phyloP scores from a whole-genome alignment of 2,329 filamentous ascomycete genomes.

The Colletotrichum lindemuthianum region DNA sequence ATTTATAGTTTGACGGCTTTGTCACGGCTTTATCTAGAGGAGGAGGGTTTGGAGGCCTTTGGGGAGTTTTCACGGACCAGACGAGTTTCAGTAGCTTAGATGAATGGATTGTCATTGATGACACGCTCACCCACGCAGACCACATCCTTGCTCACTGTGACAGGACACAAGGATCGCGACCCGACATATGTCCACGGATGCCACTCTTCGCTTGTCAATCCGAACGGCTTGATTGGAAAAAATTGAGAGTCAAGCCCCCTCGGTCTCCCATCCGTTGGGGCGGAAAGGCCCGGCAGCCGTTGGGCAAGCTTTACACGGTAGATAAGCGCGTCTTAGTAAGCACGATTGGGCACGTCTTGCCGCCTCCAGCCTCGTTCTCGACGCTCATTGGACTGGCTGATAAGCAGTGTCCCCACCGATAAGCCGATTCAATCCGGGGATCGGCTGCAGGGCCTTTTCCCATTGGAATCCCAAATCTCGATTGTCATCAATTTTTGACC shows the following conservation, averaged over 20 bases:
- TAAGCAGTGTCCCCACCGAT: not conserved
- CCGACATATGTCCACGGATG: no score
- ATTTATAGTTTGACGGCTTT: conserved; percentile 19
- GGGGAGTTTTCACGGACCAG: conserved; percentile 12
- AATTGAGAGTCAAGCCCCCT: not conserved
- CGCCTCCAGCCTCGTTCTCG: not conserved
- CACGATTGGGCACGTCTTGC: not conserved
- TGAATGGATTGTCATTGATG: conserved; percentile 23
- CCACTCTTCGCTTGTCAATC: conserved; percentile 11
- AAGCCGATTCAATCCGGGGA: conserved; percentile 37
- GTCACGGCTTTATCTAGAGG: conserved; percentile 19
- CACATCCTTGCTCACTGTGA: not conserved
- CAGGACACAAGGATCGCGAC: not conserved
- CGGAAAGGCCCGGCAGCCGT: conserved; percentile 29
- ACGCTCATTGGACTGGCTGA: not conserved
- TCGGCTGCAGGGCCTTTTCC: conserved; percentile 31
- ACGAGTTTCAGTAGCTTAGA: conserved; percentile 16
- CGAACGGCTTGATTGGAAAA: conserved; percentile 24
- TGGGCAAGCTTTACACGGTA: conserved; percentile 6
- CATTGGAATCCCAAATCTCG: conserved; percentile 11
- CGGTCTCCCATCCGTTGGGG: conserved; percentile 24
- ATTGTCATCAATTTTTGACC: conserved; percentile 25
- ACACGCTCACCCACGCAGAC: not conserved
- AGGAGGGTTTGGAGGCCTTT: conserved; percentile 29
- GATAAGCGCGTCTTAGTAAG: conserved; percentile 16